Conservation (phyloP, 768 basidiomycete genomes). For the Cystofilobasidium capitatum region DNA sequence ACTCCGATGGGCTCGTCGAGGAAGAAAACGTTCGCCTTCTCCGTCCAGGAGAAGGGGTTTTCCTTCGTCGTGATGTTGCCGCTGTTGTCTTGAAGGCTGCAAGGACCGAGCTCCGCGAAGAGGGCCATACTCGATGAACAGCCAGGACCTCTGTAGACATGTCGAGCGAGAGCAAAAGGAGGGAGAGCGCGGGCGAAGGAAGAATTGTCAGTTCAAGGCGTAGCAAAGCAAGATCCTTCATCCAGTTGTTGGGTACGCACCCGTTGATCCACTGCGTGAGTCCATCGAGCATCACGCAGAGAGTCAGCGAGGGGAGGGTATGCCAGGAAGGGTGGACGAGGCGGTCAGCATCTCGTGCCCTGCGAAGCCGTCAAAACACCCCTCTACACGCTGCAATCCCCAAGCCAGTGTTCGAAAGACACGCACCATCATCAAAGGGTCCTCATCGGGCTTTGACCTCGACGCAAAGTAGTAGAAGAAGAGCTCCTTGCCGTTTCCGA, state of each 20-base stretch:
- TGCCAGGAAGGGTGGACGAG: no score
- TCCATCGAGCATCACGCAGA: no score
- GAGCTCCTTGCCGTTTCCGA: conserved; percentile 24
- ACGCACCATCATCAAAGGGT: conserved; percentile 39
- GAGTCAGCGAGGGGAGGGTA: no score
- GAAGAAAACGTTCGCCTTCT: conserved; percentile 41
- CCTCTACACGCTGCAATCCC: no score
- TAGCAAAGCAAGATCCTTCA: background rate
- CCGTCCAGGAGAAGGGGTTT: conserved; percentile 41
- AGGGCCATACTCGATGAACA: conserved; percentile 49
- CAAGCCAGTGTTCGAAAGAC: no score
- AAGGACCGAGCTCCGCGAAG: conserved; percentile 56
- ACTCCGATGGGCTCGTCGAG: conserved; percentile 50
- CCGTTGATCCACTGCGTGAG: conserved; percentile 42
- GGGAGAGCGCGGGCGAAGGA: background rate
- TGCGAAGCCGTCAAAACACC: no score
- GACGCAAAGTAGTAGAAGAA: conserved; percentile 57
- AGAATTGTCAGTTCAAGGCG: background rate
- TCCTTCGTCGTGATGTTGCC: conserved; percentile 30
- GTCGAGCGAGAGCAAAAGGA: background rate
- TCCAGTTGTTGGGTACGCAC: conserved; percentile 11
- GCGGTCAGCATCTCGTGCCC: no score
- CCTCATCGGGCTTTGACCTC: conserved; percentile 42
- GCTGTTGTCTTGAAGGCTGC: conserved; percentile 32
- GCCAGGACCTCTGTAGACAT: conserved; percentile 1